Evolutionary conservation across 2,329 filamentous ascomycete genomes (phyloP).

Genomic region (Diatrype stigma): DNA sequence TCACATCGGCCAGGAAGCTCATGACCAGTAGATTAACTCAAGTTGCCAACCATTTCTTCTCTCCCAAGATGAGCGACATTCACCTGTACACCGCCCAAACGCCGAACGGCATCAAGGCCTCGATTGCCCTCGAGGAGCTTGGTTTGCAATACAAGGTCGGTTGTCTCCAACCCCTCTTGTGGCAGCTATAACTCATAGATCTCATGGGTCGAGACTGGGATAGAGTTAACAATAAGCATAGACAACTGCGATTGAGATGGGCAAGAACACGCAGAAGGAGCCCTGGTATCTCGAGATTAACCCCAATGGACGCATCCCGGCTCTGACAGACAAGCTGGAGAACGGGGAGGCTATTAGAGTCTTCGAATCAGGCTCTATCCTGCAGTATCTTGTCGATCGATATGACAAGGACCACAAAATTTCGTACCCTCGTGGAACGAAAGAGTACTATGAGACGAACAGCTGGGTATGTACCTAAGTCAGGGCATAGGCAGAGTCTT

Average conservation of each 20-base stretch:
- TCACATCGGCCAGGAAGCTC: too few relatives aligned
- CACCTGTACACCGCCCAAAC: conserved; percentile 79
- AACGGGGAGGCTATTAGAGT: conserved; percentile 68
- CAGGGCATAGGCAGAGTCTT: too few relatives aligned
- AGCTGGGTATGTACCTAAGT: conserved; percentile 58
- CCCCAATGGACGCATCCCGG: conserved; percentile 86
- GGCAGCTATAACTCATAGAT: neutral
- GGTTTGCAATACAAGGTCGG: conserved; percentile 30
- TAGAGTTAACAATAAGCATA: conserved; percentile 1
- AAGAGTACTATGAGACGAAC: conserved; percentile 72
- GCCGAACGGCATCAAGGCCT: conserved; percentile 76
- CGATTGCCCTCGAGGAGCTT: conserved; percentile 62
- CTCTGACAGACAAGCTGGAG: conserved; percentile 70
- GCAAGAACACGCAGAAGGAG: conserved; percentile 34
- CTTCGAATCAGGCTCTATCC: conserved; percentile 77
- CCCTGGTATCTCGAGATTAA: conserved; percentile 86
- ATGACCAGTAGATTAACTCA: neutral
- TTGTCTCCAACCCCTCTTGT: neutral
- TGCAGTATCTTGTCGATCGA: conserved; percentile 74
- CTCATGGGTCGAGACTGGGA: neutral
- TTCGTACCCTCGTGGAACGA: conserved; percentile 65
- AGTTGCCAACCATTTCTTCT: neutral
- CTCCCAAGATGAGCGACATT: conserved; percentile 43
- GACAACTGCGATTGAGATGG: conserved; percentile 4
- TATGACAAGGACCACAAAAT: conserved; percentile 80